Evolutionary conservation across 345 rosid species (phyloP).

Genomic region (Citrus inodora): DNA sequence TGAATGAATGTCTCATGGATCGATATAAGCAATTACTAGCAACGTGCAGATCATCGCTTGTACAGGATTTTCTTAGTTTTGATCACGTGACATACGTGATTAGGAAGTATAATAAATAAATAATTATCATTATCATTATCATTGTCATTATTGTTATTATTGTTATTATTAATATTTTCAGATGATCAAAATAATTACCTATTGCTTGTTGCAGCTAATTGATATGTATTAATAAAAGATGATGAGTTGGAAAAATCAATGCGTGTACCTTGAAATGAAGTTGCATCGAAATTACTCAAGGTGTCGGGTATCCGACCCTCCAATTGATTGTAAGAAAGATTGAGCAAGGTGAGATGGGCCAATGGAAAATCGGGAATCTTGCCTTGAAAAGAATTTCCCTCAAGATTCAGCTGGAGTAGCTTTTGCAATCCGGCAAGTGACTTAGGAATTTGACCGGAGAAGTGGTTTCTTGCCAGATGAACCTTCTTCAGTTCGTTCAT

Average conservation of each 20-base stretch:
- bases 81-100: no score
- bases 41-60: no score
- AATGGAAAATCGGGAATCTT: slow-evolving; percentile 48
- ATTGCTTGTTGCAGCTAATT: not conserved
- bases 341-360: slow-evolving; percentile 28
- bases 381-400: slow-evolving; percentile 56
- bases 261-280: slow-evolving; percentile 44
- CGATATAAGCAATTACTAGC: no score
- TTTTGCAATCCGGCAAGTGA: slow-evolving; percentile 43
- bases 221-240: no score
- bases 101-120: no score
- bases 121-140: no score
- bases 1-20: no score
- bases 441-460: slow-evolving; percentile 52
- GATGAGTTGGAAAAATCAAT: no score
- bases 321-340: slow-evolving; percentile 48
- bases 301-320: slow-evolving; percentile 49
- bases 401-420: slow-evolving; percentile 44
- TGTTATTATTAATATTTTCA: no score
- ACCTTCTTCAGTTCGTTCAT: slow-evolving; percentile 52
- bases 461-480: slow-evolving; percentile 48
- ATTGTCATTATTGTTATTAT: no score
- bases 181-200: no score
- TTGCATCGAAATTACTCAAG: slow-evolving; percentile 31
- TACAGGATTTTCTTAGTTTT: no score